Evolutionary conservation across 2,329 filamentous ascomycete species (phyloP).

Genomic region (Fulvia fulva): DNA sequence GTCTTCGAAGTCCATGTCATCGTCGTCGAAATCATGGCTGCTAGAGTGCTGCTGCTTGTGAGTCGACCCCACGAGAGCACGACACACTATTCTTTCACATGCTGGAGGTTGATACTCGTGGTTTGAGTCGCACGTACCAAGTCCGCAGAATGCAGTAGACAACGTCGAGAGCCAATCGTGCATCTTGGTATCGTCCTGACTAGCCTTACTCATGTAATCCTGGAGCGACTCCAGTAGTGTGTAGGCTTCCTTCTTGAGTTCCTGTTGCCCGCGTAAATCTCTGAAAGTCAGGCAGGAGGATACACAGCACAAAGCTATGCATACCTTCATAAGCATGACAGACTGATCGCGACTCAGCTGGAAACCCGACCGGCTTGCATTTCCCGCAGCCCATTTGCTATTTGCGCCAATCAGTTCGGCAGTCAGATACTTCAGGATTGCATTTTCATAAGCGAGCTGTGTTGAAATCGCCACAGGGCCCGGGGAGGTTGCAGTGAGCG

Average conservation of each 20-base stretch:
- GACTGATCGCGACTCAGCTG: constrained; percentile 20
- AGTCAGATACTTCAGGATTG: constrained; percentile 22
- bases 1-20: constrained; percentile 65
- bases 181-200: constrained; percentile 42
- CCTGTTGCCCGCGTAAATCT: constrained; percentile 26
- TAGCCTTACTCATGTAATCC: constrained; percentile 34
- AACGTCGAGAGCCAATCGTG: constrained; percentile 41
- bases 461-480: background rate
- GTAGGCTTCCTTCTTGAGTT: constrained; percentile 26
- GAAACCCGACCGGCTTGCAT: constrained; percentile 1
- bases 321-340: constrained; percentile 22
- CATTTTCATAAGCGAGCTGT: constrained; percentile 16
- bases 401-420: constrained; percentile 19
- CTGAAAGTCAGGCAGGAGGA: constrained; percentile 24
- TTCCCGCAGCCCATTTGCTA: constrained; percentile 15
- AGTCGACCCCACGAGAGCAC: constrained; percentile 12
- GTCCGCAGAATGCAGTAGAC: constrained; percentile 22
- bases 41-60: constrained; percentile 5
- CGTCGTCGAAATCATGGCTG: constrained; percentile 44
- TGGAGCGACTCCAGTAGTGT: constrained; percentile 32
- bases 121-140: background rate
- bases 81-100: constrained; percentile 23
- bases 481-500: background rate
- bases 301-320: constrained; percentile 28
- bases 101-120: background rate